Base-by-base conservation (phyloP, 2,329 filamentous ascomycete species). In the Plenodomus tracheiphilus region DNA sequence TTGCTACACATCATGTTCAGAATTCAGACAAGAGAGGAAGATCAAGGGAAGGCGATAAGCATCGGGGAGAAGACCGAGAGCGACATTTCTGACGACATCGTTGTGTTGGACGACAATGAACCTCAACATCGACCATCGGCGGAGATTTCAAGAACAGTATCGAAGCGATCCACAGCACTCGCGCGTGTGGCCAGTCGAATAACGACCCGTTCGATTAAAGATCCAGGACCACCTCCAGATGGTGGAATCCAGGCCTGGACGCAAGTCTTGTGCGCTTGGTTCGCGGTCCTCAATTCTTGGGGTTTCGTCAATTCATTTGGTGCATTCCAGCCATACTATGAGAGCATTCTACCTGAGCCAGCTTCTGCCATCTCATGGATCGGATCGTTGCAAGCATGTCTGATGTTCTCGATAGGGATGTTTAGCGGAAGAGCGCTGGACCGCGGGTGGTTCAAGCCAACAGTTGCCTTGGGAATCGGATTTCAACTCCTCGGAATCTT, bases 351-450 rank as follows among this genome's bases (percentile, higher is more conserved):
- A 3, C 57, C 60, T 1, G 56, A 69, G 16, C 42, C 67, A 0
- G 56, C 68, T 8, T 79, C 78, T 1, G 74, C 73, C 1, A 79
- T 82, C 37, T 77, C 77, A 3, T 82, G 79, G 79, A 79, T 82
- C 21, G 79, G 79, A 4, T 75, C 75, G 0, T 63, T 79, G 0
- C 78, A 81, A 58, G 74, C 75, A 6, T 80, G 71, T 47, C 55
- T 81, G 2, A 63, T 79, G 0, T 74, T 80, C 41, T 58, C 75
- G 21, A 46, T 79, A 11, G 77, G 77, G 1, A 68, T 74, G 8
- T 69, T 80, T 39, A 71, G 71, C 3, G 79, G 79, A 6, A 75
- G 78, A 7, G 77, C 77, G 6, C 74, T 77, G 0, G 78, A 81
- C 62, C 76, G 76, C 10, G 78, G 79, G 2, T 77, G 74, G 49